phyloP scores from a whole-genome alignment of 148 eudicot species.

The Nepenthes gracilis region DNA sequence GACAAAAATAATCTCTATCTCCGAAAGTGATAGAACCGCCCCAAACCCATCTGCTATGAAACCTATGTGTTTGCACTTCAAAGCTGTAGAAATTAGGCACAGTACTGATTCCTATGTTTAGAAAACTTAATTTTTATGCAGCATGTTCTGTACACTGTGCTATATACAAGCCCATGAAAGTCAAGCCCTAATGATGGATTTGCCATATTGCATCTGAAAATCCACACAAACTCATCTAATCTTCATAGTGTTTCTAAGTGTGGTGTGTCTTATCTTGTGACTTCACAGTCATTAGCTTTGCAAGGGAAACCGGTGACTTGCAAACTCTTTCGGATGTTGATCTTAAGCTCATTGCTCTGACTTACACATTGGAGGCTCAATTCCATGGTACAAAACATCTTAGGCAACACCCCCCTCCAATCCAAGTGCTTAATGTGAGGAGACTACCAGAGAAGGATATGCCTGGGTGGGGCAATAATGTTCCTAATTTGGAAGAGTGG shows the following conservation, averaged over 20 bases:
- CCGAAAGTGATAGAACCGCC: too few species aligned
- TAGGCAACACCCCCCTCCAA: constrained; percentile 76
- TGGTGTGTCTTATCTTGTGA: constrained; percentile 1
- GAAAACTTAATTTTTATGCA: too few species aligned
- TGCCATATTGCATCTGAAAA: neutral
- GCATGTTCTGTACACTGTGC: too few species aligned
- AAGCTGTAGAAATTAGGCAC: too few species aligned
- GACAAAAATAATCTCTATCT: too few species aligned
- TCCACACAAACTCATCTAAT: neutral
- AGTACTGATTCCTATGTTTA: too few species aligned
- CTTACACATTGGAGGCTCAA: constrained; percentile 84
- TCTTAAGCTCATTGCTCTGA: constrained; percentile 89
- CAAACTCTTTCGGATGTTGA: constrained; percentile 96
- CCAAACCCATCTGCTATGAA: too few species aligned
- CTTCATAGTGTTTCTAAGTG: neutral
- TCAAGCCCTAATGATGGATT: neutral
- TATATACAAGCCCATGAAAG: too few species aligned
- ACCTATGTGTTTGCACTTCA: too few species aligned
- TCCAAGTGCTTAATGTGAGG: constrained; percentile 63
- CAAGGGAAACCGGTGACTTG: constrained; percentile 92
- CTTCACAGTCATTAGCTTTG: constrained; percentile 64
- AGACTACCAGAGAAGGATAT: constrained; percentile 86
- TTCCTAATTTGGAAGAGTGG: constrained; percentile 90
- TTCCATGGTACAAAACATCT: constrained; percentile 76
- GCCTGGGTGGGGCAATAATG: constrained; percentile 97